Conservation (phyloP, 1,284 basidiomycete genomes). For the Ganoderma leucocontextum region DNA sequence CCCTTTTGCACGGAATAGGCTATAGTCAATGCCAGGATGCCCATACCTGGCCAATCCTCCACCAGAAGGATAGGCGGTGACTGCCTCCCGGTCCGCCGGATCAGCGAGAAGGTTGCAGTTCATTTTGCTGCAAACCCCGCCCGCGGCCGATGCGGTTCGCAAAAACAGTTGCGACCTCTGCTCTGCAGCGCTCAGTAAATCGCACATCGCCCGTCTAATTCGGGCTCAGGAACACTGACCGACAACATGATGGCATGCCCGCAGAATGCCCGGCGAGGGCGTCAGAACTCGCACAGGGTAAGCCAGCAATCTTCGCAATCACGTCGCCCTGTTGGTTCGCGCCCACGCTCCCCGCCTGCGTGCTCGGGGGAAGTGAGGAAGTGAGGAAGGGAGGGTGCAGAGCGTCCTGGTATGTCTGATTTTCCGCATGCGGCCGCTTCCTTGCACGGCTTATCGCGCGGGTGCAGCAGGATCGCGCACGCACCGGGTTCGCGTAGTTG, state of each 20-base stretch:
- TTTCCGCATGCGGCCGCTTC: conserved; percentile 7
- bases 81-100: conserved; percentile 18
- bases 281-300: conserved; percentile 10
- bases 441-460: conserved; percentile 19
- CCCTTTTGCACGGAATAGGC: neutral
- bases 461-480: conserved; percentile 4
- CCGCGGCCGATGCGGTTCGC: neutral
- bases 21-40: neutral
- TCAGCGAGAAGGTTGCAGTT: conserved; percentile 9
- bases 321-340: neutral
- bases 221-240: neutral
- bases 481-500: conserved; percentile 1
- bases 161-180: neutral
- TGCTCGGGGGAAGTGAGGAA: conserved; percentile 15
- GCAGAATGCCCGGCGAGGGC: neutral
- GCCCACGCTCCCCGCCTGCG: conserved; percentile 11
- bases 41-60: neutral
- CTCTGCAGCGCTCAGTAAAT: neutral
- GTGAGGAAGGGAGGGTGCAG: neutral
- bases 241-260: neutral
- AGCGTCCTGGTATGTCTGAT: conserved; percentile 13
- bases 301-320: conserved; percentile 2
- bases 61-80: neutral
- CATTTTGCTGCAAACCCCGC: neutral
- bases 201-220: neutral